Evolutionary conservation across 208 protist species (phyloP).

Genomic region (Sergeia podlipaevii): DNA sequence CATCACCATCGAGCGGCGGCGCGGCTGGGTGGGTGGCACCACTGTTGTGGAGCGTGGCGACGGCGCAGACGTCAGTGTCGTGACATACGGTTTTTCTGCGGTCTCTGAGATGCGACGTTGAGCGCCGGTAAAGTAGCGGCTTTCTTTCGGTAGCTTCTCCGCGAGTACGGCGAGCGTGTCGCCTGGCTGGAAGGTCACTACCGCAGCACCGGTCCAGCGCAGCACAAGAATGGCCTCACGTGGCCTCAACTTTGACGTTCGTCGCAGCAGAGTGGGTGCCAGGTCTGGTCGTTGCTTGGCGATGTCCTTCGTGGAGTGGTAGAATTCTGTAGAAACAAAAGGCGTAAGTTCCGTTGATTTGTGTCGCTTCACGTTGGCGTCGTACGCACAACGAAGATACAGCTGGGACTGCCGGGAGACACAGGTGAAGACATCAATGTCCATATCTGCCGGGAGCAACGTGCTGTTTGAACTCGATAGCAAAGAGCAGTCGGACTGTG

Average conservation of each 20-base stretch:
- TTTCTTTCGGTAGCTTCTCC: no score
- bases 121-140: no score
- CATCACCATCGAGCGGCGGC: no score
- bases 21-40: no score
- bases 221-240: conserved; percentile 10
- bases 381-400: conserved; percentile 48
- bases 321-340: conserved; percentile 17
- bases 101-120: no score
- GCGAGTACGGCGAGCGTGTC: conserved; percentile 9
- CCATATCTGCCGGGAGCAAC: conserved; percentile 24
- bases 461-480: conserved; percentile 18
- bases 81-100: no score
- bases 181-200: conserved; percentile 21
- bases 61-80: no score
- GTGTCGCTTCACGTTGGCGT: conserved; percentile 34
- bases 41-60: no score
- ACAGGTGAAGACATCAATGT: conserved; percentile 59
- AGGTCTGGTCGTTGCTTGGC: conserved; percentile 19
- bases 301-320: conserved; percentile 11
- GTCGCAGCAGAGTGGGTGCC: conserved; percentile 7
- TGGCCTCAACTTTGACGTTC: conserved; percentile 18
- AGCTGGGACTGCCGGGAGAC: conserved; percentile 39
- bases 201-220: conserved; percentile 22
- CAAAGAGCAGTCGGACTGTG: not conserved
- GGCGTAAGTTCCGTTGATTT: conserved; percentile 37